Conservation (phyloP, 225 moss, liverwort and hornwort genomes). For the Ulota crispa region DNA sequence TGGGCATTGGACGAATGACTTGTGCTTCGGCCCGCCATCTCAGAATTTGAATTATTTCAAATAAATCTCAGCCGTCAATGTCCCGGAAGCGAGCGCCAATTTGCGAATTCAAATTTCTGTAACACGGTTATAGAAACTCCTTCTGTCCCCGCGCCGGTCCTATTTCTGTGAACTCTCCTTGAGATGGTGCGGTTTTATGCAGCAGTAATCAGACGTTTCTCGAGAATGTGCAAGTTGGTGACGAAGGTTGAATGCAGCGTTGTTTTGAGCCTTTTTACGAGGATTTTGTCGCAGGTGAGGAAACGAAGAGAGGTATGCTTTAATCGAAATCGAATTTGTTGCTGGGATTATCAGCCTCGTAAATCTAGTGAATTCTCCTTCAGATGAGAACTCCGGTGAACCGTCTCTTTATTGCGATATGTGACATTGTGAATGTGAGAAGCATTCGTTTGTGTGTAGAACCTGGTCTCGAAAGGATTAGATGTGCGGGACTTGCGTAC, state of each 20-base stretch:
- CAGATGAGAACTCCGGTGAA: not conserved
- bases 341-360: not conserved
- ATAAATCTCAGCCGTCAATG: conserved; percentile 10
- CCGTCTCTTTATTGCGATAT: not conserved
- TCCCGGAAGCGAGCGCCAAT: conserved; percentile 18
- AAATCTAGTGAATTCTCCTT: not conserved
- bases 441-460: not conserved
- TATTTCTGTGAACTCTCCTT: not conserved
- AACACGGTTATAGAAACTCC: not conserved
- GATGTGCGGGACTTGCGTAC: not conserved
- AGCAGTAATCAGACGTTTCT: not conserved
- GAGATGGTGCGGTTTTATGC: not conserved
- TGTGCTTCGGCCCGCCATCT: conserved; percentile 5
- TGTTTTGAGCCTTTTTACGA: not conserved
- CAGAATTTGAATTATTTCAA: conserved; percentile 24
- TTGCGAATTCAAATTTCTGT: not conserved
- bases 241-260: not conserved
- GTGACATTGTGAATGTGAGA: not conserved
- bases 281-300: not conserved
- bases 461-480: not conserved
- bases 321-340: not conserved
- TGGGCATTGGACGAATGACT: not conserved
- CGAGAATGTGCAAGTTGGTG: not conserved
- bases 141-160: not conserved
- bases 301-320: conserved; percentile 8